Evolutionary conservation across 2,329 filamentous ascomycete genomes (phyloP).

Genomic region (Talaromyces albobiverticillius): DNA sequence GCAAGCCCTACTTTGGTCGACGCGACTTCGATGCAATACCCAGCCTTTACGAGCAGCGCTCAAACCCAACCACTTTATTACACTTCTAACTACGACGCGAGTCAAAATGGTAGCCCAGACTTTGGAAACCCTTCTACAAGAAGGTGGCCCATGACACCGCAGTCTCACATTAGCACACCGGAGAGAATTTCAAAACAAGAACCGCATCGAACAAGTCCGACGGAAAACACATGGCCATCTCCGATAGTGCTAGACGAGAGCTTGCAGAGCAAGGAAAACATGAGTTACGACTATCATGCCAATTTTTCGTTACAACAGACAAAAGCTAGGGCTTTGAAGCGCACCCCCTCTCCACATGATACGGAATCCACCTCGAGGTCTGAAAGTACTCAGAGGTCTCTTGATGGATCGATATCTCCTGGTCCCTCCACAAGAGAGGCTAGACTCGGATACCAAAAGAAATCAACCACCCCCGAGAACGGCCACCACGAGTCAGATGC

Average conservation of each 20-base stretch:
- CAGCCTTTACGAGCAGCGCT: slow-evolving; percentile 19
- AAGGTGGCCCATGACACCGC: slow-evolving; percentile 26
- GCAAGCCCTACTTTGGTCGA: slow-evolving; percentile 19
- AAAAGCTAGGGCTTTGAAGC: background rate
- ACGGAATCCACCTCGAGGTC: slow-evolving; percentile 8
- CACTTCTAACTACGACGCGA: slow-evolving; percentile 20
- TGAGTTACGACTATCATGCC: background rate
- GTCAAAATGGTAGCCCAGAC: slow-evolving; percentile 15
- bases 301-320: background rate
- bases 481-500: slow-evolving; percentile 8
- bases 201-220: slow-evolving; percentile 8
- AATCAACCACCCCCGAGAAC: slow-evolving; percentile 4
- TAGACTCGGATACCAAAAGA: slow-evolving; percentile 13
- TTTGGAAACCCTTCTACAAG: slow-evolving; percentile 16
- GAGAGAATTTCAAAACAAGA: slow-evolving; percentile 15
- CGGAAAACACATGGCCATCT: slow-evolving; percentile 13
- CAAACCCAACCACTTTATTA: slow-evolving; percentile 27
- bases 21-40: slow-evolving; percentile 24
- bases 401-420: slow-evolving; percentile 7
- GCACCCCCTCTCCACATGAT: slow-evolving; percentile 10
- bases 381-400: slow-evolving; percentile 2
- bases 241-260: slow-evolving; percentile 10
- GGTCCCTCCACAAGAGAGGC: slow-evolving; percentile 12
- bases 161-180: slow-evolving; percentile 21
- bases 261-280: background rate